Evolutionary conservation across 257 asterid species (phyloP).

Genomic region (Solanum sejunctum): DNA sequence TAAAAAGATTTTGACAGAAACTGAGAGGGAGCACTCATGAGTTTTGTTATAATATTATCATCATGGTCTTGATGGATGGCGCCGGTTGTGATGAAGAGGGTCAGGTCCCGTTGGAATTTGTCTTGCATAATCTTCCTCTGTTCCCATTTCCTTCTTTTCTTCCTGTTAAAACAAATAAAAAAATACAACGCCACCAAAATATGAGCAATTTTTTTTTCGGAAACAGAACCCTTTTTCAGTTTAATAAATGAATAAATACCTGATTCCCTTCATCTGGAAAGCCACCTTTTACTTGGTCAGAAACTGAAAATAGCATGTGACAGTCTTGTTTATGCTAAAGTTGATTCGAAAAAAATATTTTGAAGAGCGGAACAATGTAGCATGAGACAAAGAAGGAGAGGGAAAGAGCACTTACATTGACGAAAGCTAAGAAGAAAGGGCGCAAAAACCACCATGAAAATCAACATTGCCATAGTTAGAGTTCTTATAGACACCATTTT

Average conservation of each 20-base stretch:
- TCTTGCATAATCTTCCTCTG: constrained; percentile 1
- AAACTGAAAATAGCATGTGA: not conserved
- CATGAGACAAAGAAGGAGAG: not conserved
- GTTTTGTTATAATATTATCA: too few relatives aligned
- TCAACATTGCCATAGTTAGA: not conserved
- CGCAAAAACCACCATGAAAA: not conserved
- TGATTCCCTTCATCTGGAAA: not conserved
- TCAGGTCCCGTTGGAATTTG: constrained; percentile 13
- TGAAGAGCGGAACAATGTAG: too few relatives aligned
- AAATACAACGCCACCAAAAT: not conserved
- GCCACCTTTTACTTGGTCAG: not conserved
- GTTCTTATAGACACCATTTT: not conserved
- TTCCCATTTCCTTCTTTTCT: not conserved
- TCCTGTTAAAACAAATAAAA: not conserved
- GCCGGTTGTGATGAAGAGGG: constrained; percentile 8
- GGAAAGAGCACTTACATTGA: not conserved
- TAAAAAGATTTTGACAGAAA: not conserved
- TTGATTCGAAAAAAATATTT: too few relatives aligned
- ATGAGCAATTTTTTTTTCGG: not conserved
- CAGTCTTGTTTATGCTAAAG: not conserved
- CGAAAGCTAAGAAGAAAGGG: not conserved
- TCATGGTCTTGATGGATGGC: not conserved
- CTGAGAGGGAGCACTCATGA: not conserved
- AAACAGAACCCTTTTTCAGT: not conserved
- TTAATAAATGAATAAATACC: not conserved